phyloP scores from a whole-genome alignment of 2,329 filamentous ascomycete species.

The Nemania diffusa region DNA sequence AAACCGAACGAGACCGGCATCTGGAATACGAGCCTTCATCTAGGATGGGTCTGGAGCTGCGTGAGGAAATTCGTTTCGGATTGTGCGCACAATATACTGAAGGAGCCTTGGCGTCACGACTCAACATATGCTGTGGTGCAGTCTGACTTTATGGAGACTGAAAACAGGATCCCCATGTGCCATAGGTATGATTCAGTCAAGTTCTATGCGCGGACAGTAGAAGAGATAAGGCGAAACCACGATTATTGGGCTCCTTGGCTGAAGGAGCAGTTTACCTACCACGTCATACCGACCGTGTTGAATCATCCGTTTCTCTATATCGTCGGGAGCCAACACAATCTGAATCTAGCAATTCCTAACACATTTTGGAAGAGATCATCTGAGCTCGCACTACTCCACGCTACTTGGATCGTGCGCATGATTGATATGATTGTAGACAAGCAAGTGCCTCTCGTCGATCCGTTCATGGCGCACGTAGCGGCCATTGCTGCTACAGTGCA shows the following conservation, averaged over 20 bases:
- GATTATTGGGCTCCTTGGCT: constrained; percentile 37
- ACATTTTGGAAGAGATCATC: constrained; percentile 38
- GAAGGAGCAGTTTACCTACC: constrained; percentile 37
- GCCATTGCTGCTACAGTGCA: constrained; percentile 38
- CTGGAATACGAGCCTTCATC: constrained; percentile 35
- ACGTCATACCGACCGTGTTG: constrained; percentile 37
- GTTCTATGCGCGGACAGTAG: constrained; percentile 36
- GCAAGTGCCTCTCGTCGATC: constrained; percentile 36
- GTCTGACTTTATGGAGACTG: constrained; percentile 38
- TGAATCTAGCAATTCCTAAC: constrained; percentile 36
- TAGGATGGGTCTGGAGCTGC: constrained; percentile 37
- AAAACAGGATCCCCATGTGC: constrained; percentile 38
- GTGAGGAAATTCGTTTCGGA: constrained; percentile 38
- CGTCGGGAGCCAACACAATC: constrained; percentile 36
- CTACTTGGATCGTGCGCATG: constrained; percentile 38
- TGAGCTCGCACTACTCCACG: constrained; percentile 36
- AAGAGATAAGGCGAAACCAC: constrained; percentile 33
- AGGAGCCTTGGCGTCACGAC: constrained; percentile 37
- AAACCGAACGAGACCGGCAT: constrained; percentile 34
- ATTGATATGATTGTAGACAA: constrained; percentile 39
- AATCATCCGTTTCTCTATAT: constrained; percentile 39
- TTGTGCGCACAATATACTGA: constrained; percentile 35
- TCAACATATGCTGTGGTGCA: constrained; percentile 37
- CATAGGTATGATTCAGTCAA: constrained; percentile 39
- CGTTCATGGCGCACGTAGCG: constrained; percentile 35